These are phyloP conservation scores for Trametes polyzona DNA, from an alignment of 1,284 basidiomycete species.

Conservation along the genomic window DNA sequence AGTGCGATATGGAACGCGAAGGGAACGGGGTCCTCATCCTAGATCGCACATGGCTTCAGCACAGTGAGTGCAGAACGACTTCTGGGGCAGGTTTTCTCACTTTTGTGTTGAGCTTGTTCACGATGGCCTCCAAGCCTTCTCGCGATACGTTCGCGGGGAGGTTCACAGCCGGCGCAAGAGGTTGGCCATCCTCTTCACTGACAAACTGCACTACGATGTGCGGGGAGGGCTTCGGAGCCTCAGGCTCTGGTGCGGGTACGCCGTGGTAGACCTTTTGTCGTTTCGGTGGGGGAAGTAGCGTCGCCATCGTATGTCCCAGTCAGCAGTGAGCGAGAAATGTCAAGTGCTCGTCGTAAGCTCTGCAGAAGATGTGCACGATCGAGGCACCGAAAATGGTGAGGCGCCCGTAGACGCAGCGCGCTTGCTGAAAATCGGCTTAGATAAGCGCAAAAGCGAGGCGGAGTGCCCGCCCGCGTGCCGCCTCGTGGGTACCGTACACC, in stretches of 20 bases:
- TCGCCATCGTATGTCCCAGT: conserved; percentile 61
- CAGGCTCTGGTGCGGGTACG: conserved; percentile 63
- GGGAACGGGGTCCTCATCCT: conserved; percentile 88
- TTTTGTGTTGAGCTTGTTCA: conserved; percentile 82
- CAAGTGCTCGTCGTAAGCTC: not conserved
- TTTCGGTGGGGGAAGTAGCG: conserved; percentile 84
- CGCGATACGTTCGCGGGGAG: conserved; percentile 87
- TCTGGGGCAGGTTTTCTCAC: conserved; percentile 42
- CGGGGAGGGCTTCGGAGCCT: conserved; percentile 56
- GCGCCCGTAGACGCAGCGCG: conserved; percentile 2
- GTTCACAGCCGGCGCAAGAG: conserved; percentile 85
- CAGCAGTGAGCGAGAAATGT: conserved; percentile 7
- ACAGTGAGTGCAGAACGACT: not conserved
- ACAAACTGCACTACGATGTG: conserved; percentile 91
- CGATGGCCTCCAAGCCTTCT: conserved; percentile 82
- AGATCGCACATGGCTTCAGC: conserved; percentile 6
- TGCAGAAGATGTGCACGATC: conserved; percentile 12
- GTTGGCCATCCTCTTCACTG: conserved; percentile 80
- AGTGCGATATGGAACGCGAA: conserved; percentile 86
- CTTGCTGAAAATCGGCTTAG: conserved; percentile 5
- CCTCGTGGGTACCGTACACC: conserved; percentile 23
- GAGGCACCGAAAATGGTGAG: conserved; percentile 22
- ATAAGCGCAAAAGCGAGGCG: conserved; percentile 6
- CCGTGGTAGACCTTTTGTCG: conserved; percentile 82
- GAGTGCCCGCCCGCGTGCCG: not conserved